Percentiles rank a stretch among this genome's conserved stretches.
Evolutionary conservation across 2,329 filamentous ascomycete genomes (phyloP).

Genomic region (Rhinocladiella mackenziei): DNA sequence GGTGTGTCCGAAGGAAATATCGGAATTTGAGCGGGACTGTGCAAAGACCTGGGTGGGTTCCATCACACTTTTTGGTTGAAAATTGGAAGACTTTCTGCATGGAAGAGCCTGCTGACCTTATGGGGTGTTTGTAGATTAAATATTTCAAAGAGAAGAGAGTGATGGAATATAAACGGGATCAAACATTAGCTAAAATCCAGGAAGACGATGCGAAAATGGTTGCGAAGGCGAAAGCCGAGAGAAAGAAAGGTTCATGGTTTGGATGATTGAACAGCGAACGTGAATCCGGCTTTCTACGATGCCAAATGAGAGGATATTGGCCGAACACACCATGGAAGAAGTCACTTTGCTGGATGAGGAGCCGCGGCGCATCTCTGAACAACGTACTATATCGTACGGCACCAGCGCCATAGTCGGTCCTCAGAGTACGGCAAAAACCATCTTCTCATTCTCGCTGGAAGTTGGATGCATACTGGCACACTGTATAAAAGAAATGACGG

Average conservation of each 20-base stretch:
- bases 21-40: constrained; percentile 77
- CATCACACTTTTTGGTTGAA: not conserved
- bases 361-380: too few species aligned
- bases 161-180: constrained; percentile 81
- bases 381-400: too few species aligned
- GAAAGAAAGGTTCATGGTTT: constrained; percentile 34
- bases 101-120: constrained; percentile 1
- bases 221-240: constrained; percentile 38
- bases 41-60: constrained; percentile 82
- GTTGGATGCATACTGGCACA: not conserved
- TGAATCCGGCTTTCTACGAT: not conserved
- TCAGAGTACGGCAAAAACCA: not conserved
- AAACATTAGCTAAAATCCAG: constrained; percentile 70
- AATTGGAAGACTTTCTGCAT: not conserved
- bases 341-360: too few species aligned
- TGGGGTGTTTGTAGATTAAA: constrained; percentile 60
- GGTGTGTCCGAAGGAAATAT: constrained; percentile 58
- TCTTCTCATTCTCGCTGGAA: not conserved
- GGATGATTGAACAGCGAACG: constrained; percentile 18
- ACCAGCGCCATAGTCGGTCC: too few species aligned
- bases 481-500: not conserved
- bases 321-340: not conserved
- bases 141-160: constrained; percentile 98
- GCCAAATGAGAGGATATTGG: not conserved
- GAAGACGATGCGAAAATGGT: constrained; percentile 67